phyloP scores from a whole-genome alignment of 148 eudicot species.

The Spergularia bocconei region DNA sequence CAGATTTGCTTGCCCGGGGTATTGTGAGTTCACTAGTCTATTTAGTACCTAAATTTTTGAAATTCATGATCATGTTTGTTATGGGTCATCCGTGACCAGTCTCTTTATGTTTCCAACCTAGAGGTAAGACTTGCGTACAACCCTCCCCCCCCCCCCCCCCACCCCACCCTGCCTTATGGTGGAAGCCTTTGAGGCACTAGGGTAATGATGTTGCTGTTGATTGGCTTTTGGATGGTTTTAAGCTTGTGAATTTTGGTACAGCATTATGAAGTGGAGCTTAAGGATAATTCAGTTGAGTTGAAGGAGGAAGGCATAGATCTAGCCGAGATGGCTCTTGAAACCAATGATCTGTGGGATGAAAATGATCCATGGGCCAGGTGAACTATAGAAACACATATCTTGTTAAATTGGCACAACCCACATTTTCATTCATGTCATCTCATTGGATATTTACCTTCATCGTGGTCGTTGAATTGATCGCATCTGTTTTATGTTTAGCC shows the following conservation, averaged over 20 bases:
- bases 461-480: neutral
- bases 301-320: constrained; percentile 88
- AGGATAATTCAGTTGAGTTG: constrained; percentile 92
- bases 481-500: neutral
- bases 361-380: constrained; percentile 99
- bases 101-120: too few relatives aligned
- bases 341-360: constrained; percentile 96
- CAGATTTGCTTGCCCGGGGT: constrained; percentile 76
- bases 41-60: constrained; percentile 1
- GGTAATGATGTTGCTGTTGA: too few relatives aligned
- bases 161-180: too few relatives aligned
- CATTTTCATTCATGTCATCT: neutral
- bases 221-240: neutral
- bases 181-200: too few relatives aligned
- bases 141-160: too few relatives aligned
- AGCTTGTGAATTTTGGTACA: constrained; percentile 28
- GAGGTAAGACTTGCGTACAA: too few relatives aligned
- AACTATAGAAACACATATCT: constrained; percentile 16
- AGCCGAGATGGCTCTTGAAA: constrained; percentile 95
- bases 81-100: neutral
- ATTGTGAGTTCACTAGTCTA: constrained; percentile 44
- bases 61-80: constrained; percentile 4
- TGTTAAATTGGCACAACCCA: neutral
- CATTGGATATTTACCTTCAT: neutral
- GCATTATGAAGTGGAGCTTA: constrained; percentile 90